Evolutionary conservation across 306 rosid species (phyloP).

Genomic region (Alnus rubra): DNA sequence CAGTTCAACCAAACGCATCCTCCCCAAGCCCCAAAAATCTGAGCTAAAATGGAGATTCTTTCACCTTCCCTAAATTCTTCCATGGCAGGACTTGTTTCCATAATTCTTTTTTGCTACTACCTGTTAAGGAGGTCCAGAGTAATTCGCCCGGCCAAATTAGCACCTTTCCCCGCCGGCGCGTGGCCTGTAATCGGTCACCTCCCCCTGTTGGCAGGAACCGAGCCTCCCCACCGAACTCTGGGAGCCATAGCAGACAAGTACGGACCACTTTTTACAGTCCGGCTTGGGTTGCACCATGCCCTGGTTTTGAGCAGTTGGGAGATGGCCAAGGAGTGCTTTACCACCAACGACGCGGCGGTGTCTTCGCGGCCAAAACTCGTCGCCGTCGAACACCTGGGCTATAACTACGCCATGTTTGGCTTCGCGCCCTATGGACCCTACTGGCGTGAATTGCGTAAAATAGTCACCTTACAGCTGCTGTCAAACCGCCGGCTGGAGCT

Average conservation of each 20-base stretch:
- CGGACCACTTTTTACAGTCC: too few relatives aligned
- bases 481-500: conserved; percentile 35
- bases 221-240: background rate
- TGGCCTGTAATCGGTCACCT: conserved; percentile 41
- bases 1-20: too few relatives aligned
- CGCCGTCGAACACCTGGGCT: conserved; percentile 32
- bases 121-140: background rate
- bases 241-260: too few relatives aligned
- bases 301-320: too few relatives aligned
- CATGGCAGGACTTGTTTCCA: background rate
- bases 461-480: conserved; percentile 38
- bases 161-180: conserved; percentile 20
- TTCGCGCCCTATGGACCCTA: conserved; percentile 39
- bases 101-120: background rate
- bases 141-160: background rate
- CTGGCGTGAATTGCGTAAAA: conserved; percentile 52
- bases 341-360: conserved; percentile 34
- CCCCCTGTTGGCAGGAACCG: conserved; percentile 4
- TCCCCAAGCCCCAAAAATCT: too few relatives aligned
- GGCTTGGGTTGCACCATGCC: too few relatives aligned
- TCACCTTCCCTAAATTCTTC: background rate
- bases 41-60: background rate
- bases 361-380: conserved; percentile 47
- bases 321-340: conserved; percentile 21
- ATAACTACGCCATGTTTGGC: conserved; percentile 46